phyloP scores from a whole-genome alignment of 345 rosid genomes.

The Euphorbia tirucalli region DNA sequence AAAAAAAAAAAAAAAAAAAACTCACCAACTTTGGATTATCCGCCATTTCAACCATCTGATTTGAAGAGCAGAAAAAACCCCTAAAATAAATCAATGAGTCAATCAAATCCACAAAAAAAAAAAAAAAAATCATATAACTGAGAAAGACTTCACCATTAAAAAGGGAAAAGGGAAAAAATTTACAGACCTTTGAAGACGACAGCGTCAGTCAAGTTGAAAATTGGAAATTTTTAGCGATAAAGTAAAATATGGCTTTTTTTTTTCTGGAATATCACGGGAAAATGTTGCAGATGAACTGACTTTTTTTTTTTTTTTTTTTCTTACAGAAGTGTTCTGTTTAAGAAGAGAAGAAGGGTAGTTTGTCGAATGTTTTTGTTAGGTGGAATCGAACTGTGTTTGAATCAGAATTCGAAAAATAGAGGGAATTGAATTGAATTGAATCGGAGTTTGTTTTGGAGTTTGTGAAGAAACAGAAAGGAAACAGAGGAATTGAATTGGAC shows the following conservation, averaged over 20 bases:
- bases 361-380: no score
- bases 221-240: background rate
- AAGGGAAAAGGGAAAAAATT: background rate
- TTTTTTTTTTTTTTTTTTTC: constrained; percentile 14
- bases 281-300: constrained; percentile 15
- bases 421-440: background rate
- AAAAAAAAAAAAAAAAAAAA: background rate
- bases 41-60: constrained; percentile 38
- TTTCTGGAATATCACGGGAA: background rate
- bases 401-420: background rate
- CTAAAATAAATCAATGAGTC: constrained; percentile 23
- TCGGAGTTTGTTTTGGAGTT: no score
- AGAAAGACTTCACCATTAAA: background rate
- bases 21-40: constrained; percentile 59
- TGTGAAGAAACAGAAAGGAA: background rate
- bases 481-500: background rate
- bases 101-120: background rate
- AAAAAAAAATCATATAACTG: background rate
- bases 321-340: no score
- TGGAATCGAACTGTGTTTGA: constrained; percentile 1
- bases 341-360: no score
- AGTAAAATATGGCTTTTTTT: background rate
- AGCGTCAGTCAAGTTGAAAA: background rate
- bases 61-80: constrained; percentile 6
- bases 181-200: background rate